Evolutionary conservation across 352 stramenopile genomes (phyloP), one percentile per base, ranked within the genome.

Genomic region (Phytopythium oedochilum): DNA sequence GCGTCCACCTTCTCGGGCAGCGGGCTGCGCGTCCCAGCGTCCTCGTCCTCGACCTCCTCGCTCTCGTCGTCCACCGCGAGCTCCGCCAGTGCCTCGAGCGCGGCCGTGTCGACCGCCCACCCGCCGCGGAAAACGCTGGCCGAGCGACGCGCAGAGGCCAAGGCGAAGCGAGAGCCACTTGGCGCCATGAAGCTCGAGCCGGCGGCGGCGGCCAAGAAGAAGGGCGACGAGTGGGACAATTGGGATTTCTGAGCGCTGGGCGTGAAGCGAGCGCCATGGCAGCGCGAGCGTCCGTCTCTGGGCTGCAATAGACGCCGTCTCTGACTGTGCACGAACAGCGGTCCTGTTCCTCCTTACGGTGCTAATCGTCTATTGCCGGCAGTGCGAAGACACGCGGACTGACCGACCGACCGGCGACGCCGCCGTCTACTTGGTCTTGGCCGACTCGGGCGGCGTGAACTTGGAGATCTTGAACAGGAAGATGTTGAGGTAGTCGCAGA

Each of bases 401-500:
- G 20, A 8, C 3, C 39, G 20, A 9, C 14, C n/a, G 2, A 20
- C 20, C 12, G 22, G 0, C 12, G 34, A 26, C 23, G 18, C 29
- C n/a, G 8, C 25, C 22, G 18, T 53, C 40, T 73, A 75, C 55
- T 78, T 73, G 31, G 60, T 49, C 49, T 78, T 78, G 15, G 63
- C 59, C 5, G 63, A 61, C 44, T 70, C 63, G 20, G 49, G 48
- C 22, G 39, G 22, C 23, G 64, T 51, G 40, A 72, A 70, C 59
- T 81, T 76, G 43, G 59, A 57, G 55, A 91, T 78, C 71, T 89
- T 92, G 65, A 95, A 91, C 53, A 91, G 64, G 60, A 76, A 88
- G 61, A 93, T 95, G 61, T 89, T 78, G 57, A 95, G 73, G 66
- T 90, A 89, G 60, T 88, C 71, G 60, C 85, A 92, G 39, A 95